A percentile compares a stretch with the other conserved stretches of the same genome.
Evolutionary conservation across 2,329 filamentous ascomycete genomes (phyloP).

Genomic region (Raffaelea deltoideospora): DNA sequence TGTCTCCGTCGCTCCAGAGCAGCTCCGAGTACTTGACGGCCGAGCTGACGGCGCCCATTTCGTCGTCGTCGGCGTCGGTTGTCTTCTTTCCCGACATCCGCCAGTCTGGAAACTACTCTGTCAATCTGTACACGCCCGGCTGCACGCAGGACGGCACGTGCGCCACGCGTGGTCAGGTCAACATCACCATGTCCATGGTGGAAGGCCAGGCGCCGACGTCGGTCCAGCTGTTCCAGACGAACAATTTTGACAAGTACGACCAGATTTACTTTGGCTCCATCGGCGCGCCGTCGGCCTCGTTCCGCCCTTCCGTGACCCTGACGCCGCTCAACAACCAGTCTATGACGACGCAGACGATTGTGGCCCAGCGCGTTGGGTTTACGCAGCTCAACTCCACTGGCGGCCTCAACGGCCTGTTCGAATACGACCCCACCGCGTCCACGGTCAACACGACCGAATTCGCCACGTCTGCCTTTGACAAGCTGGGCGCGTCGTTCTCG

Average conservation of each 20-base stretch:
- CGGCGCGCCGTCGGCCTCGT: constrained; percentile 56
- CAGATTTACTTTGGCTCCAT: constrained; percentile 76
- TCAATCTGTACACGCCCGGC: constrained; percentile 85
- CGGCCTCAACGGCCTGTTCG: constrained; percentile 78
- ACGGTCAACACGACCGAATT: constrained; percentile 47
- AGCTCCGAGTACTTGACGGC: constrained; percentile 64
- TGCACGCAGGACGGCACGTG: constrained; percentile 72
- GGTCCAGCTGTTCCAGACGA: constrained; percentile 61
- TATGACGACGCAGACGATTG: constrained; percentile 52
- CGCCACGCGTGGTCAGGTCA: constrained; percentile 59
- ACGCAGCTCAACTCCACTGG: constrained; percentile 57
- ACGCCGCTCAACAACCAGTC: constrained; percentile 50
- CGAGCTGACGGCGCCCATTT: constrained; percentile 39
- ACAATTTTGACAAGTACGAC: constrained; percentile 94
- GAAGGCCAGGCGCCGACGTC: constrained; percentile 37
- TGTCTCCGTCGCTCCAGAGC: constrained; percentile 52
- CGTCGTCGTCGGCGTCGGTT: constrained; percentile 48
- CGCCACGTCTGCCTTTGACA: constrained; percentile 57
- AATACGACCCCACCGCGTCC: constrained; percentile 57
- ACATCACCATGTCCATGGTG: constrained; percentile 41
- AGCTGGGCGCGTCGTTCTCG: constrained; percentile 56
- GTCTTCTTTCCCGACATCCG: constrained; percentile 73
- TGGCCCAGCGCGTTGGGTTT: constrained; percentile 82
- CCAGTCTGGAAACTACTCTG: constrained; percentile 80
- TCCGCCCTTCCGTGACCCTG: constrained; percentile 69